phyloP scores from a whole-genome alignment of 169 alveolate genomes.

The Plasmodium knowlesi region DNA sequence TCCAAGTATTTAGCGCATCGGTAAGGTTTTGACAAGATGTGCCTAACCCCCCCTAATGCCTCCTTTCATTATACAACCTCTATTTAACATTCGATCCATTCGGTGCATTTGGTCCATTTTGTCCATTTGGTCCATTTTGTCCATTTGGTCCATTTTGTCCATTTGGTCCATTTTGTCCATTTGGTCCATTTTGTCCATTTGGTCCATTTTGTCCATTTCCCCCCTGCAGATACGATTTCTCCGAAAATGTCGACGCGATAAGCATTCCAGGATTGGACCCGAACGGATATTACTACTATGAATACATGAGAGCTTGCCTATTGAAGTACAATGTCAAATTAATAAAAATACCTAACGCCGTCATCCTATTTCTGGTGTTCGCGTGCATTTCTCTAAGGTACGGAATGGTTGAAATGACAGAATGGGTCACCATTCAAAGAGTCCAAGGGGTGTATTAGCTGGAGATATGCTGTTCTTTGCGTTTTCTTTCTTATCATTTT shows the following conservation, averaged over 20 bases:
- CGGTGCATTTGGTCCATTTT: too few species aligned
- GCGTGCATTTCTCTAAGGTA: slow-evolving; percentile 79
- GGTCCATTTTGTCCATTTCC: not conserved
- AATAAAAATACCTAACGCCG: slow-evolving; percentile 82
- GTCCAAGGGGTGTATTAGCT: not conserved
- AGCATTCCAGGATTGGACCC: slow-evolving; percentile 85
- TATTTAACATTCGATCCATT: not conserved
- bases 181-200: too few species aligned
- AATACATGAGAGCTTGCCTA: slow-evolving; percentile 86
- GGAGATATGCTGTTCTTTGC: not conserved
- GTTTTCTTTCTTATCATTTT: not conserved
- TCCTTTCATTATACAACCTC: slow-evolving; percentile 56
- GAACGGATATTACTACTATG: slow-evolving; percentile 85
- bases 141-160: not conserved
- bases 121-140: too few species aligned
- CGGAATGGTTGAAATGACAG: not conserved
- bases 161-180: too few species aligned
- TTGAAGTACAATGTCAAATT: slow-evolving; percentile 81
- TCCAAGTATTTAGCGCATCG: slow-evolving; percentile 75
- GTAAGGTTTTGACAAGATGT: slow-evolving; percentile 66
- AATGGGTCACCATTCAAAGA: not conserved
- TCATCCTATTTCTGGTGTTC: slow-evolving; percentile 78
- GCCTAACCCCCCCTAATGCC: not conserved
- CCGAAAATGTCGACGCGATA: slow-evolving; percentile 82
- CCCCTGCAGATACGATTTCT: slow-evolving; percentile 83